phyloP scores from a whole-genome alignment of 31 red algal genomes.

The Asparagopsis taxiformis region DNA sequence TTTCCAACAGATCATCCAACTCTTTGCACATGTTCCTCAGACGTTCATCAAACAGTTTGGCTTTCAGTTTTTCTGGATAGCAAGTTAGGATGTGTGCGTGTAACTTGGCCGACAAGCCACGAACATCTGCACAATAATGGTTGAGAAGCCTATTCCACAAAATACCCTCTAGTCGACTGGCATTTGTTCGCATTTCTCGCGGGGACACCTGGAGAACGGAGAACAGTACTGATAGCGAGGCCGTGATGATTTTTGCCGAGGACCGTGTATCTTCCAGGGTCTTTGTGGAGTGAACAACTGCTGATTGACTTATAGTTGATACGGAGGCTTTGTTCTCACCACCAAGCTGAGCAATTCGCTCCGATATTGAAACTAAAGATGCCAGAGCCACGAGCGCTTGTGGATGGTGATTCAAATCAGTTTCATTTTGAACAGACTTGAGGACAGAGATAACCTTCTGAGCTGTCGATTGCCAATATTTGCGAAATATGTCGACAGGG shows the following conservation, averaged over 20 bases:
- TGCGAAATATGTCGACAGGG: neutral
- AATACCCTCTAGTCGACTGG: neutral
- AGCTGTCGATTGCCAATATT: constrained; percentile 1
- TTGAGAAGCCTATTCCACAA: neutral
- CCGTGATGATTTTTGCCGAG: neutral
- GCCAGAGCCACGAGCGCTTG: constrained; percentile 4
- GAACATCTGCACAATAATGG: neutral
- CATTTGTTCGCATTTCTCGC: neutral
- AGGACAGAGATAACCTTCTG: neutral
- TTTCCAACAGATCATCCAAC: neutral
- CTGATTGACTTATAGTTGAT: constrained; percentile 10
- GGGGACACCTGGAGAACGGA: neutral
- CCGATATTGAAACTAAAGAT: neutral
- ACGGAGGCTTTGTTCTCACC: constrained; percentile 7
- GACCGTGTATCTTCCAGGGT: neutral
- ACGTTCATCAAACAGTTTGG: constrained; percentile 1
- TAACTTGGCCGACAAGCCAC: neutral
- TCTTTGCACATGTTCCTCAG: neutral
- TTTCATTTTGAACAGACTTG: neutral
- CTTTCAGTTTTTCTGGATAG: constrained; percentile 6
- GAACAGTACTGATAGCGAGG: neutral
- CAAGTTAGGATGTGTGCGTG: neutral
- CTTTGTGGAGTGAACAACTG: neutral
- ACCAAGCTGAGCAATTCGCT: neutral
- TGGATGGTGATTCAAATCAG: neutral